phyloP scores from a whole-genome alignment of 805 yeast species.

The Pichia insulana region DNA sequence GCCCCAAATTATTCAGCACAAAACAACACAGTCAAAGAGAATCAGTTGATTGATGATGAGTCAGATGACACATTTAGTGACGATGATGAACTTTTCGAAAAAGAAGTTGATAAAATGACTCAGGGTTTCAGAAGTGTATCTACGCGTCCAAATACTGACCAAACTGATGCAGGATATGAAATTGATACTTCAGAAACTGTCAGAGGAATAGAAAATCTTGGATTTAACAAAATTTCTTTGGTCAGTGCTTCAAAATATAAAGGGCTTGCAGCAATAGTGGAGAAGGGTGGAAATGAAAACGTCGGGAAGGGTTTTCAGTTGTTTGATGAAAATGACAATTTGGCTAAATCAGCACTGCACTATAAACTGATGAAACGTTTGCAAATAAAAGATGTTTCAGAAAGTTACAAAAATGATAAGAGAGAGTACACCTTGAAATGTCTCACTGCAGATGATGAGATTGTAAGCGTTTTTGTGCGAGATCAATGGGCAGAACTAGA shows the following conservation, averaged over 20 bases:
- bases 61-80: conserved; percentile 21
- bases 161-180: conserved; percentile 4
- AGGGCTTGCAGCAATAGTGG: not conserved
- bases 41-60: not conserved
- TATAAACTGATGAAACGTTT: conserved; percentile 42
- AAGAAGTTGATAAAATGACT: conserved; percentile 3
- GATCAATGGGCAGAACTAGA: conserved; percentile 53
- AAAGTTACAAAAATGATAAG: conserved; percentile 27
- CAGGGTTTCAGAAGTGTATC: not conserved
- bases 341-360: conserved; percentile 36
- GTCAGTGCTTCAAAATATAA: conserved; percentile 7
- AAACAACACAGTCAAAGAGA: not conserved
- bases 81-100: conserved; percentile 21
- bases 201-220: not conserved
- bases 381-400: conserved; percentile 31
- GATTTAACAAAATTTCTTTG: conserved; percentile 8
- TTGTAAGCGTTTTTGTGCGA: conserved; percentile 42
- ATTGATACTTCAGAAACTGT: not conserved
- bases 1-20: not conserved
- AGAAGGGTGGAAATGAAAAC: conserved; percentile 1
- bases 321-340: conserved; percentile 13
- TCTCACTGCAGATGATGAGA: conserved; percentile 27
- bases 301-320: conserved; percentile 2
- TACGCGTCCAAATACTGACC: conserved; percentile 6
- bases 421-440: conserved; percentile 52